Base-by-base conservation (phyloP, 2,329 filamentous ascomycete genomes). In the Coniochaeta hoffmannii region DNA sequence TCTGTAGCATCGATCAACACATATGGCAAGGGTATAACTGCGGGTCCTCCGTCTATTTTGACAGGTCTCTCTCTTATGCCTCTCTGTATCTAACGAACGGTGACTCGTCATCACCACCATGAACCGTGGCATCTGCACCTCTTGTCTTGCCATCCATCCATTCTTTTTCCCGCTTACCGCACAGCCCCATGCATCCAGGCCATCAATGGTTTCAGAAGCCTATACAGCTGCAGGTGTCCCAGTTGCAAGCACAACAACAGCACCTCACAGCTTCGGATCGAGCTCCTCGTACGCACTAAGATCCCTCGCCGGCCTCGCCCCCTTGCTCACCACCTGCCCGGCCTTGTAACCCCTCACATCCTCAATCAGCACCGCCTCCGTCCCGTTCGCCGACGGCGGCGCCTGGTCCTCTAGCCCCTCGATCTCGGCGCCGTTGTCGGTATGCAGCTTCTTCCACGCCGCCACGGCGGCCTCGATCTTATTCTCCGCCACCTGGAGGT, bases 271-370 rank as follows among this genome's bases (percentile, higher is more conserved):
- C 75, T 97, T 97, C 14, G 89, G 74, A 60, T 89, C 90, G 57
- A 86, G 76, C 57, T 97, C 93, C 68, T 96, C 89, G 70, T 93
- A 97, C 65, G 91, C 88, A 59, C 79, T 87, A 55, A 97, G 70
- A 61, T 94, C 87, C 65, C 81, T 86, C 30, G 89, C 82, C 0
- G 92, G 82, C 58, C 79, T 79, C 1, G 91, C 83, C 1, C 89
- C 93, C 22, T 81, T 78, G 60, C 86, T 94, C 28, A 90, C 80
- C 57, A 81, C 75, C 63, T 97, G 76, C 14, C 82, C 77, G 0
- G 89, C 85, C 77, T 94, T 96, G 80, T 87, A 97, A 30, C 82
- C 79, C 58, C 87, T 80, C 3, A 96, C 87, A 66, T 96, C 89
- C 50, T 82, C 83, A 63, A 97, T 91, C 53, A 87, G 73, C 17